Conservation (phyloP, 2,329 filamentous ascomycete genomes). For the Beauveria medogensis region DNA sequence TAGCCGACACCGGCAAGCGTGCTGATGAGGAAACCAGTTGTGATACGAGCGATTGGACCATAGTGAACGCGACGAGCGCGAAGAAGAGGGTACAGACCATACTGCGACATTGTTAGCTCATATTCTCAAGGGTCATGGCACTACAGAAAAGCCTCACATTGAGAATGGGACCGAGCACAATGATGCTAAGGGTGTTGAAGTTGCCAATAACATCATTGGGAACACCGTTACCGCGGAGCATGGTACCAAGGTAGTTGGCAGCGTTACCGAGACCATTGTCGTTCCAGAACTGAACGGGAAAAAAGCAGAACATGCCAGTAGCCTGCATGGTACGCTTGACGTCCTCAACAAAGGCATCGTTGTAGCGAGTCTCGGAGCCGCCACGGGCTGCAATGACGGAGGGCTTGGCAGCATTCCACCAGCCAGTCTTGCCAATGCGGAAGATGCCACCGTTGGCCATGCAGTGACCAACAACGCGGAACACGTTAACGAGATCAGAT, state of each 20-base stretch:
- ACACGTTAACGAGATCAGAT: constrained; percentile 54
- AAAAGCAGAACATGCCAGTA: constrained; percentile 33
- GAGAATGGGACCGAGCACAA: constrained; percentile 33
- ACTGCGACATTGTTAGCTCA: constrained; percentile 6
- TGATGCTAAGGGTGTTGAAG: constrained; percentile 51
- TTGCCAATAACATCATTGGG: constrained; percentile 55
- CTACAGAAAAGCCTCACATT: constrained; percentile 12
- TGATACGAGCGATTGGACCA: constrained; percentile 49
- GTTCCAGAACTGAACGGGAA: constrained; percentile 32
- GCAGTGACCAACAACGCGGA: constrained; percentile 46
- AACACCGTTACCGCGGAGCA: constrained; percentile 39
- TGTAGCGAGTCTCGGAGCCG: constrained; percentile 46
- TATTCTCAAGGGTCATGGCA: not conserved
- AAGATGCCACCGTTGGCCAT: constrained; percentile 41
- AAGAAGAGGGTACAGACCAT: constrained; percentile 47
- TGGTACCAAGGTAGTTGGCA: constrained; percentile 29
- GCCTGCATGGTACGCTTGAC: constrained; percentile 43
- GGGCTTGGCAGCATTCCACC: constrained; percentile 55
- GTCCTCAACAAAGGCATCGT: constrained; percentile 60
- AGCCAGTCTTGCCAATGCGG: constrained; percentile 44
- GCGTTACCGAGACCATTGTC: constrained; percentile 31
- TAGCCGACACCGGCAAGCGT: constrained; percentile 47
- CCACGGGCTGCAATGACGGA: constrained; percentile 35
- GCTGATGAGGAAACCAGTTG: constrained; percentile 44
- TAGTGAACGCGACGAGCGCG: constrained; percentile 44